Evolutionary conservation across 805 yeast species (phyloP), one percentile per base, ranked within the genome.

Genomic region (Cyberlindnera meyerae): DNA sequence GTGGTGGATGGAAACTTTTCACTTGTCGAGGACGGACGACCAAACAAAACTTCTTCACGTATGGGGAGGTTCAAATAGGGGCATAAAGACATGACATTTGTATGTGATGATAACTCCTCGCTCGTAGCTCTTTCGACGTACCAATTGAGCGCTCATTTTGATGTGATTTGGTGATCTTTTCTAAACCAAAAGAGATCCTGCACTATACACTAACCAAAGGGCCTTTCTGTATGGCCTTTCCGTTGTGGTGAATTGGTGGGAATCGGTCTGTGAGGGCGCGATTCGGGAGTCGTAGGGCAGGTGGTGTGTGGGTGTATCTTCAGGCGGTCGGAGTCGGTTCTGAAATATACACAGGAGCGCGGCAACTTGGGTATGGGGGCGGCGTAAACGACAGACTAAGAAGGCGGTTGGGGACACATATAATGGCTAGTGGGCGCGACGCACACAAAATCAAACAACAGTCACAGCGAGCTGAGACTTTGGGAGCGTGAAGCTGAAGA

Each of bases 141-240:
- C 60, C 48, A 54, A 50, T 55, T 54, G 60, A 46, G 60, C 55
- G 51, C 55, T 52, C 60, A 55, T 55, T 49, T 49, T 44, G 47
- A 44, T 43, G 39, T 45, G 39, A 39, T 29, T 43, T 29, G 45
- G 43, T 36, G 37, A 11, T 14, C 40, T 33, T 30, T 38, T 21
- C 17, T 22, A 13, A n/a, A 15, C 5, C 37, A 29, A 22, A 8
- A 8, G 11, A 21, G 8, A 11, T 8, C 11, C 11, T 21, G 24
- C 14, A n/a, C 27, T 11, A 8, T 7, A 8, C 11, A 7, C 31
- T 33, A 29, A 33, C 17, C 31, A 14, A 20, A 16, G 16, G 33
- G 27, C 24, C 31, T 24, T 36, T 42, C 36, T 36, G 43, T 29
- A 25, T 32, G 22, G 34, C 37, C 25, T 34, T 33, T 33, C 13